phyloP scores from a whole-genome alignment of 257 asterid species.

The Ophiorrhiza pumila region DNA sequence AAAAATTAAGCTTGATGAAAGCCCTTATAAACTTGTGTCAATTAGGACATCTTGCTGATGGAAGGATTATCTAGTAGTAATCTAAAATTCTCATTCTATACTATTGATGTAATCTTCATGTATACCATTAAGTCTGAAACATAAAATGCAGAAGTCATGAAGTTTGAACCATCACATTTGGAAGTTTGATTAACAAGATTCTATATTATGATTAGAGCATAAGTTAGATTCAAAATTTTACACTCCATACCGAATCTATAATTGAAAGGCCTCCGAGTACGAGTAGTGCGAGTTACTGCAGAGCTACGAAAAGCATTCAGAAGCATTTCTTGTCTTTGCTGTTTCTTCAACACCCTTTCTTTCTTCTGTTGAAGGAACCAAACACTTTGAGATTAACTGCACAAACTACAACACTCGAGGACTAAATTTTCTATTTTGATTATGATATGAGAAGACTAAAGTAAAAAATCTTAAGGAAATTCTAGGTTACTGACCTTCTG shows the following conservation, averaged over 20 bases:
- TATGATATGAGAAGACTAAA: constrained; percentile 3
- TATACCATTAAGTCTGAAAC: background rate
- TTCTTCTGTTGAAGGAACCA: constrained; percentile 58
- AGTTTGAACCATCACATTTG: background rate
- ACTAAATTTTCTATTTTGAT: background rate
- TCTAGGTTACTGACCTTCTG: constrained; percentile 52
- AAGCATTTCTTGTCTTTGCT: constrained; percentile 39
- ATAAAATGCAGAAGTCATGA: background rate
- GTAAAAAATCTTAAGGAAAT: constrained; percentile 3
- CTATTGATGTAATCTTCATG: background rate
- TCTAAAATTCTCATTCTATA: background rate
- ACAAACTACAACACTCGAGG: background rate
- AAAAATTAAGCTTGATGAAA: background rate
- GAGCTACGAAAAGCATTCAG: constrained; percentile 36
- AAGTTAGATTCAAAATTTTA: background rate
- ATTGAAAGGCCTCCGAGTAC: constrained; percentile 49
- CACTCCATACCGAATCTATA: constrained; percentile 60
- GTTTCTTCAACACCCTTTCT: constrained; percentile 40
- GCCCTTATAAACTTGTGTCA: background rate
- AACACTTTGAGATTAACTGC: background rate
- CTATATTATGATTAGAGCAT: background rate
- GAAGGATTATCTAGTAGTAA: background rate
- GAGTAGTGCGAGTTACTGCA: constrained; percentile 54
- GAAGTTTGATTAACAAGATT: background rate
- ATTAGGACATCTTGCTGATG: background rate